These are phyloP conservation scores for Croton laevigatus DNA, from an alignment of 441 rosid genomes.

Conservation along the genomic window DNA sequence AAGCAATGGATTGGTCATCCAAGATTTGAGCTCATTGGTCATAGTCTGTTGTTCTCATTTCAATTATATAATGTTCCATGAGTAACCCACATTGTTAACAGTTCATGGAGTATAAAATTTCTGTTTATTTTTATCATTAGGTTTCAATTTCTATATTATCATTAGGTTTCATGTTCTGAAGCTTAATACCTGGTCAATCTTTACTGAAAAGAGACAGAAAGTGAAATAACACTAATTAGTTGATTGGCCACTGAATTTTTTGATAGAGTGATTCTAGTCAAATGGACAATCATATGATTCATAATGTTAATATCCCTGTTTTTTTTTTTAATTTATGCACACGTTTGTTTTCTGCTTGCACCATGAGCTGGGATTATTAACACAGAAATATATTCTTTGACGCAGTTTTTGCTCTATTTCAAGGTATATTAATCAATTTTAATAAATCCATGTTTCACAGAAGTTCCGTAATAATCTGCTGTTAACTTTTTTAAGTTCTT, in stretches of 20 bases:
- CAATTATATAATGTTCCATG: not conserved
- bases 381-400: conserved; percentile 7
- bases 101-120: not conserved
- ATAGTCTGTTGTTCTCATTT: conserved; percentile 45
- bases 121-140: not conserved
- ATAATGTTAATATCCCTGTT: not conserved
- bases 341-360: not conserved
- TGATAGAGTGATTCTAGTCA: not conserved
- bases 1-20: conserved; percentile 98
- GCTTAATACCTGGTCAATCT: not conserved
- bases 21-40: conserved; percentile 96
- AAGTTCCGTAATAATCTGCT: conserved; percentile 4
- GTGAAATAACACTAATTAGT: not conserved
- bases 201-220: not conserved
- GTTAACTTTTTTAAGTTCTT: conserved; percentile 21
- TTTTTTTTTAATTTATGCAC: not conserved
- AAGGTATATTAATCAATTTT: conserved; percentile 45
- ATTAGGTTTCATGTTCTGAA: not conserved
- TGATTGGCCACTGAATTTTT: not conserved
- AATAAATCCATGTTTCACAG: not conserved
- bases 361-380: conserved; percentile 3
- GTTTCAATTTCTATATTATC: not conserved
- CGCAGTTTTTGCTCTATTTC: conserved; percentile 68
- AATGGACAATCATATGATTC: not conserved
- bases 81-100: not conserved